Conservation (phyloP, 2,329 filamentous ascomycete species). For the Fusarium nygamai region DNA sequence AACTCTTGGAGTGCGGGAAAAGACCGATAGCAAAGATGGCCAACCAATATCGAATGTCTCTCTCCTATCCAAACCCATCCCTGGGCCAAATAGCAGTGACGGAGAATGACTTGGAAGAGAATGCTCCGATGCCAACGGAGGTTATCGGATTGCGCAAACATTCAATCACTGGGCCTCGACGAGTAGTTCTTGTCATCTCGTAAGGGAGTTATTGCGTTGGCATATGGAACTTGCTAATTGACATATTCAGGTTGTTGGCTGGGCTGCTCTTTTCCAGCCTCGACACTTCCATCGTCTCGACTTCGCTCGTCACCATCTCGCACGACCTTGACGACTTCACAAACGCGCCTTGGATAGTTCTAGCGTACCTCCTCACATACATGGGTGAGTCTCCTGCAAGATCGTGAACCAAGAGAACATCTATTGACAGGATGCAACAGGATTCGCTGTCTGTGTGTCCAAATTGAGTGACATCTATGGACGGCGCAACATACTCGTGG, state of each 20-base stretch:
- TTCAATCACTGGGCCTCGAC: constrained; percentile 40
- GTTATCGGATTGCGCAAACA: constrained; percentile 37
- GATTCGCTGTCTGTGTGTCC: constrained; percentile 67
- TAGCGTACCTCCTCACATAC: constrained; percentile 67
- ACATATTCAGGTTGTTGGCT: constrained; percentile 54
- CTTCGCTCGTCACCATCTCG: constrained; percentile 66
- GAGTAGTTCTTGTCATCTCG: constrained; percentile 51
- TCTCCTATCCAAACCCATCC: constrained; percentile 48
- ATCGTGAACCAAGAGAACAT: background rate
- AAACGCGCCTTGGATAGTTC: constrained; percentile 64
- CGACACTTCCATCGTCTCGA: constrained; percentile 68
- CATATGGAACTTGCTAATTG: constrained; percentile 27
- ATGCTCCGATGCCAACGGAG: background rate
- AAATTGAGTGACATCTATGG: constrained; percentile 69
- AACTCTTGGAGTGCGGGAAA: background rate
- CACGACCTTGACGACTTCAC: constrained; percentile 61
- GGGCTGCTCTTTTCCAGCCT: constrained; percentile 67
- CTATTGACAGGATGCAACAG: constrained; percentile 45
- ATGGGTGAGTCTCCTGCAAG: constrained; percentile 54
- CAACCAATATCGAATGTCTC: constrained; percentile 44
- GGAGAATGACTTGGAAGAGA: constrained; percentile 12
- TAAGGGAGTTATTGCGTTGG: constrained; percentile 28
- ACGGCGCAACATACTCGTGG: constrained; percentile 59
- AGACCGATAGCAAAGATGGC: constrained; percentile 34
- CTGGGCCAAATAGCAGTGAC: constrained; percentile 45